Evolutionary conservation across 495 filamentous ascomycete genomes (phyloP), one percentile per base, ranked within the genome.

Genomic region (Cairneyella variabilis): DNA sequence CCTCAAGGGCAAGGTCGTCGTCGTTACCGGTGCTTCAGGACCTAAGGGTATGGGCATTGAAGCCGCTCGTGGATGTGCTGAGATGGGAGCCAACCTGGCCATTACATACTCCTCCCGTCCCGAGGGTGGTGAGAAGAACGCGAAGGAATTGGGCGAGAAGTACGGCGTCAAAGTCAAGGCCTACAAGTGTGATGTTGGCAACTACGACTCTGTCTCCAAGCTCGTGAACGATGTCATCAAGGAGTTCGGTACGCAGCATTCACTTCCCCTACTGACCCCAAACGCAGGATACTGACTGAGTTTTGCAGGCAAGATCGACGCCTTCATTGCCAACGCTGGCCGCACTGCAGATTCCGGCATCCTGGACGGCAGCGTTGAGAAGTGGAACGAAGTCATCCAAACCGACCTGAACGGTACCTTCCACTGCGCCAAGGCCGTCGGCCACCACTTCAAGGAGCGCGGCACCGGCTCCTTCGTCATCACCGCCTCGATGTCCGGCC

Each of bases 1-100:
- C 75, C 76, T 89, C 28, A 88, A 88, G 70, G 83, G 84, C 74
- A 86, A 86, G 70, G 80, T 84, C 51, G 83, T 86, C 62, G 70
- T 86, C 57, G 74, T 89, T 23, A 89, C 85, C 23, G 85, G 85
- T 52, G 85, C 84, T 40, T 85, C 84, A 32, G 85, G 84, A 11
- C 71, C 84, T 38, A 76, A 59, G 22, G 85, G 85, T 28, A 89
- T 89, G 74, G 85, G 85, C 48, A 86, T 85, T 57, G 84, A 88
- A 66, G 83, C 84, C 42, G 84, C 85, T 1, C 83, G 83, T 12
- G 85, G 83, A 47, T 83, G 80, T 59, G 85, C 85, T 30, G 85
- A 89, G 61, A 80, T 86, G 73, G 85, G 85, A 28, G 85, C 84
- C 59, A 74, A 86, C 66, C 64, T 89, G 18, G 82, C 83, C 64